Evolutionary conservation across 1,284 basidiomycete species (phyloP).

Genomic region (Laetiporus sulphureus): DNA sequence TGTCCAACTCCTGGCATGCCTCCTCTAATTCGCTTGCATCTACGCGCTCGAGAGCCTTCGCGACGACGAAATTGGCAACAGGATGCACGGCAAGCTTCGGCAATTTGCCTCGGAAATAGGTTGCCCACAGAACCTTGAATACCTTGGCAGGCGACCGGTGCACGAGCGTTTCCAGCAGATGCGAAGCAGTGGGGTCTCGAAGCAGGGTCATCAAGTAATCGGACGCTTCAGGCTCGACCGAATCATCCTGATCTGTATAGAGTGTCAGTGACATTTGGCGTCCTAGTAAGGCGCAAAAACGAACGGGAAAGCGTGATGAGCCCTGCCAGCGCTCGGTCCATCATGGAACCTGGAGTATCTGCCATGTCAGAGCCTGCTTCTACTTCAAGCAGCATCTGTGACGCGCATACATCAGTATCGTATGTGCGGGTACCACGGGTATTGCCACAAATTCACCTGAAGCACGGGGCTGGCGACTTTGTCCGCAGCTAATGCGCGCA

Average conservation of each 20-base stretch:
- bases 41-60: conserved; percentile 65
- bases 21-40: conserved; percentile 47
- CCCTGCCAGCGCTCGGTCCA: conserved; percentile 81
- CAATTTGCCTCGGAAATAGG: conserved; percentile 72
- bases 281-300: conserved; percentile 23
- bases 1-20: conserved; percentile 52
- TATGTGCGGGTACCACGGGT: not conserved
- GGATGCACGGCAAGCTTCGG: conserved; percentile 74
- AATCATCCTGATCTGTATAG: conserved; percentile 30
- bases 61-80: conserved; percentile 87
- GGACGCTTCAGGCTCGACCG: conserved; percentile 39
- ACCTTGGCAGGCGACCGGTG: conserved; percentile 50
- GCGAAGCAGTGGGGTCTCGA: conserved; percentile 81
- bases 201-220: conserved; percentile 78
- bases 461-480: conserved; percentile 79
- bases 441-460: conserved; percentile 43
- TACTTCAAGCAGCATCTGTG: conserved; percentile 73
- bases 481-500: conserved; percentile 75
- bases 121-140: conserved; percentile 67
- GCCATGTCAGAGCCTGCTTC: conserved; percentile 63
- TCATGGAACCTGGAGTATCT: conserved; percentile 60
- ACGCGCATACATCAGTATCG: no score
- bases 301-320: conserved; percentile 61
- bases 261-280: not conserved
- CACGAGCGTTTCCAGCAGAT: conserved; percentile 78